A percentile compares a stretch with the other conserved stretches of the same genome.
Conservation (phyloP, 2,329 filamentous ascomycete genomes). For the Monilinia vaccinii-corymbosi region DNA sequence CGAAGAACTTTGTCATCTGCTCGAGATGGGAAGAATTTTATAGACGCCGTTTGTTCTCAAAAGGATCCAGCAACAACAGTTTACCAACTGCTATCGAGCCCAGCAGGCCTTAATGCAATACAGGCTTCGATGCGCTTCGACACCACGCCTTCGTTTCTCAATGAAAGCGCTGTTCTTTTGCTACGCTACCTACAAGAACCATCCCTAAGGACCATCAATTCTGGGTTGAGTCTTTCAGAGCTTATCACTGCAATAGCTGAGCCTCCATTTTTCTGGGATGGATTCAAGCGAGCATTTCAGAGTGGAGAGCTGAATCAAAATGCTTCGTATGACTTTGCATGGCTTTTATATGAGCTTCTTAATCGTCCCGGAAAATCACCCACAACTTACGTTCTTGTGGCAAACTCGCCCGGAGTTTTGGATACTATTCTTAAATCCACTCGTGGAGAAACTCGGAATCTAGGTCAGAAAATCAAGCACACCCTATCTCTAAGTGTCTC, state of each 20-base stretch:
- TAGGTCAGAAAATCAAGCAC: conserved; percentile 36
- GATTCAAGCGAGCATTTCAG: conserved; percentile 25
- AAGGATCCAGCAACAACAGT: conserved; percentile 33
- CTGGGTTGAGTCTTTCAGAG: conserved; percentile 32
- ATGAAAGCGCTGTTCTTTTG: conserved; percentile 29
- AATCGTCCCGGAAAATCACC: conserved; percentile 26
- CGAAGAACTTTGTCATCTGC: conserved; percentile 31
- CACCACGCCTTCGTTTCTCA: conserved; percentile 36
- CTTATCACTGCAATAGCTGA: conserved; percentile 39
- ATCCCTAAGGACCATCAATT: conserved; percentile 17
- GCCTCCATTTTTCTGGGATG: conserved; percentile 42
- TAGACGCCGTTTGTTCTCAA: conserved; percentile 40
- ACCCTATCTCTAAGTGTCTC: conserved; percentile 23
- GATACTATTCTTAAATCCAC: conserved; percentile 17
- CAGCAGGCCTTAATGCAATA: conserved; percentile 30
- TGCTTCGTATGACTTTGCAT: conserved; percentile 31
- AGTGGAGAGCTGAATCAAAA: conserved; percentile 23
- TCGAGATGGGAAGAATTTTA: conserved; percentile 35
- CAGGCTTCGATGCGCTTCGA: conserved; percentile 37
- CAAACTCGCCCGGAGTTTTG: conserved; percentile 25
- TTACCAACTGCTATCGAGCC: conserved; percentile 33
- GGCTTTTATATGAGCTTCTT: conserved; percentile 38
- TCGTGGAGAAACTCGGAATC: conserved; percentile 25
- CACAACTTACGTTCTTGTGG: conserved; percentile 23
- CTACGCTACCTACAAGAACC: conserved; percentile 31